Conservation (phyloP, 768 basidiomycete genomes). For the Calocybe cyanea region DNA sequence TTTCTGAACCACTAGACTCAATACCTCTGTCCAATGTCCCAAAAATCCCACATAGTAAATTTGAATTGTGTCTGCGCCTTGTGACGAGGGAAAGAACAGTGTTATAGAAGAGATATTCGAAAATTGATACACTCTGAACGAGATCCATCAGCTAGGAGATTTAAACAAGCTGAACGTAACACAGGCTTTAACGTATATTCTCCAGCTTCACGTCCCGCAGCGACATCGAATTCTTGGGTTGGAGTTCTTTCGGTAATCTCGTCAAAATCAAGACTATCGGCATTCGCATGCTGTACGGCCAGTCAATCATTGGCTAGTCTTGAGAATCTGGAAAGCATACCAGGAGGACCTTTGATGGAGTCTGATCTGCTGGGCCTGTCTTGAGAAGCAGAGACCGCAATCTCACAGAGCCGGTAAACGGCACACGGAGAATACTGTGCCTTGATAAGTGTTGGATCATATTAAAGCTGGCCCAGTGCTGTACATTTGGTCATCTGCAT, state of each 20-base stretch:
- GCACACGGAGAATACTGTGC: conserved; percentile 72
- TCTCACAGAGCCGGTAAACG: conserved; percentile 86
- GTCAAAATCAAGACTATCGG: conserved; percentile 77
- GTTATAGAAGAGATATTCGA: conserved; percentile 79
- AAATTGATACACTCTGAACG: conserved; percentile 76
- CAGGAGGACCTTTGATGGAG: conserved; percentile 66
- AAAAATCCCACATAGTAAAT: conserved; percentile 86
- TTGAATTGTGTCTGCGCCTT: conserved; percentile 71
- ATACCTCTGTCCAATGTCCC: conserved; percentile 78
- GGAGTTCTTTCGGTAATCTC: conserved; percentile 60
- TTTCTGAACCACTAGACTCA: conserved; percentile 5
- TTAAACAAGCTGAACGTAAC: not conserved
- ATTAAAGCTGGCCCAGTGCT: conserved; percentile 11
- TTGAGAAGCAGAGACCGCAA: conserved; percentile 80
- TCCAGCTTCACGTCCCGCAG: conserved; percentile 70
- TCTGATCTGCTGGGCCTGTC: conserved; percentile 75
- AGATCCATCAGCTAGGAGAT: not conserved
- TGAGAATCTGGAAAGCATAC: conserved; percentile 37
- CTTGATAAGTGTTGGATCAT: conserved; percentile 1
- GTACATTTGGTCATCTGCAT: conserved; percentile 88
- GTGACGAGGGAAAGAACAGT: conserved; percentile 75
- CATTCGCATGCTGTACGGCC: conserved; percentile 63
- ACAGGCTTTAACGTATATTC: conserved; percentile 82
- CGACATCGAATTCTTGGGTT: conserved; percentile 69
- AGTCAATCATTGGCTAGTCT: not conserved